These are phyloP conservation scores for Zea mays DNA, from an alignment of 176 grass and related monocot species.

Conservation along the genomic window DNA sequence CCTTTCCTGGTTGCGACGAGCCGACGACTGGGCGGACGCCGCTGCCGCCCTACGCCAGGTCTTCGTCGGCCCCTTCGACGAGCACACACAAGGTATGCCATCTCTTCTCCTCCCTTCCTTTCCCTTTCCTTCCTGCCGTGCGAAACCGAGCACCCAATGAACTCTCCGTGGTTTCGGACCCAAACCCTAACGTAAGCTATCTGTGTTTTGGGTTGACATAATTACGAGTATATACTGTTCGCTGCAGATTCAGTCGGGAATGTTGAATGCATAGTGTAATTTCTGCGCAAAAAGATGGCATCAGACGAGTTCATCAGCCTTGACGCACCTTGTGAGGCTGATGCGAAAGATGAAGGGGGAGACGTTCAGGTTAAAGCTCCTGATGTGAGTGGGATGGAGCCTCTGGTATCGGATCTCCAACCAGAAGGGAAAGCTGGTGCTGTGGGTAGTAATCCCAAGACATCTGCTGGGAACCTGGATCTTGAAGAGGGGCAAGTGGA, in stretches of 20 bases:
- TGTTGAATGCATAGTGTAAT: neutral
- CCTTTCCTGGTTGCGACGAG: no score
- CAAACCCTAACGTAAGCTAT: neutral
- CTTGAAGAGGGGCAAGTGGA: slow-evolving; percentile 52
- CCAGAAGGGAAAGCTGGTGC: slow-evolving; percentile 12
- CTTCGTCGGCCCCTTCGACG: neutral
- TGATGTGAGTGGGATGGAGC: slow-evolving; percentile 26
- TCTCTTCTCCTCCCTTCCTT: neutral
- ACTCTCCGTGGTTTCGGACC: neutral
- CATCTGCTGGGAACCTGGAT: slow-evolving; percentile 40
- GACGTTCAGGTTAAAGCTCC: slow-evolving; percentile 14
- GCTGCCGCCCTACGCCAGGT: no score
- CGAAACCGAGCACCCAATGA: neutral
- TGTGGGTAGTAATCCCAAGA: neutral
- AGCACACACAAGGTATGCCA: neutral
- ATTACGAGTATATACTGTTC: neutral
- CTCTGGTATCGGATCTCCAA: slow-evolving; percentile 18
- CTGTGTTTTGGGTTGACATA: neutral
- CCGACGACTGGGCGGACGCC: no score
- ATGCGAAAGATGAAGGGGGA: neutral
- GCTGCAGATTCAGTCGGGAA: neutral
- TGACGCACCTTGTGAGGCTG: slow-evolving; percentile 43
- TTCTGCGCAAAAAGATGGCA: slow-evolving; percentile 36
- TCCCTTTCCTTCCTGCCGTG: neutral
- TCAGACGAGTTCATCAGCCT: slow-evolving; percentile 63